phyloP scores from a whole-genome alignment of 78 protist species.

The Neovahlkampfia damariscottae region DNA sequence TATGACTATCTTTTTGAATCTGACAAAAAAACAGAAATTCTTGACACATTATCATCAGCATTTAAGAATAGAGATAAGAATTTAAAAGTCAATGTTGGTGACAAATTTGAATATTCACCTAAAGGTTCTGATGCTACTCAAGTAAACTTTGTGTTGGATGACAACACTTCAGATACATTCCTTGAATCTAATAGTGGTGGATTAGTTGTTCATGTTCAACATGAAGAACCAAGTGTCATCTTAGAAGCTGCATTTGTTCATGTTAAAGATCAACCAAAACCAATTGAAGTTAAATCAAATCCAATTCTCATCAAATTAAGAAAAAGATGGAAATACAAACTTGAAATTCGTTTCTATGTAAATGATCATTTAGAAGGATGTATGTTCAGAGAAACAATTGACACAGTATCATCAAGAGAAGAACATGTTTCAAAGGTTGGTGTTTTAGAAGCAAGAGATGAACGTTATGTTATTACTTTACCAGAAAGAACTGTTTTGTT shows the following conservation, averaged over 20 bases:
- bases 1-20: conserved; percentile 67
- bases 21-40: conserved; percentile 58
- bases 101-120: background rate
- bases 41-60: conserved; percentile 33
- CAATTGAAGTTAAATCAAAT: background rate
- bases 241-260: background rate
- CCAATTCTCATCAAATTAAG: background rate
- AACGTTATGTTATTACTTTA: background rate
- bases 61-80: conserved; percentile 12
- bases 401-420: background rate
- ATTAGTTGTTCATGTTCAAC: background rate
- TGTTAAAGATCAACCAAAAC: background rate
- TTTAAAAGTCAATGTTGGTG: background rate
- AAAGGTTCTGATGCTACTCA: background rate
- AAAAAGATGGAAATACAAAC: background rate
- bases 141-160: background rate
- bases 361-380: background rate
- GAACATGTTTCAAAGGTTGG: background rate
- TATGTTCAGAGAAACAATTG: background rate
- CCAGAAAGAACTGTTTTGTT: background rate
- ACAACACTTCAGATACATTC: background rate
- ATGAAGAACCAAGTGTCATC: background rate
- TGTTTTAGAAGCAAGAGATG: background rate
- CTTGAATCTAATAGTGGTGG: background rate
- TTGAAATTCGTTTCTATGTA: background rate